Evolutionary conservation across 1,284 basidiomycete species (phyloP).

Genomic region (Boletus sp.): DNA sequence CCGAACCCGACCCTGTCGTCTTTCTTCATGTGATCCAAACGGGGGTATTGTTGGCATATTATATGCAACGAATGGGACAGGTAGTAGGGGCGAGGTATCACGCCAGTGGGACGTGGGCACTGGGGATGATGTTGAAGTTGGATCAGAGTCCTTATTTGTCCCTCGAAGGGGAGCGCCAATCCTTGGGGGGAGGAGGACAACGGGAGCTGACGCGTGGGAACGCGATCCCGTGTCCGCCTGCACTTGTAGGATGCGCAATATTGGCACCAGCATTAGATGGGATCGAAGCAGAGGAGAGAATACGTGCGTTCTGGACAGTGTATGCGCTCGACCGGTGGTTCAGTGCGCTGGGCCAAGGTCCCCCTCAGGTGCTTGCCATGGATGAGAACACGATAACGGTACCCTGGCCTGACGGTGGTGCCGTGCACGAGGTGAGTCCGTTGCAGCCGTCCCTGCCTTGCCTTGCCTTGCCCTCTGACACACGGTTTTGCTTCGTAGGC

Average conservation of each 20-base stretch:
- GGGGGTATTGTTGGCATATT: slow-evolving; percentile 42
- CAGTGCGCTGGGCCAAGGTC: slow-evolving; percentile 33
- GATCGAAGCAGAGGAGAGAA: slow-evolving; percentile 45
- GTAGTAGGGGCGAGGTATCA: slow-evolving; percentile 43
- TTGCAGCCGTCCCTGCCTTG: background rate
- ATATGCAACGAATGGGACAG: slow-evolving; percentile 41
- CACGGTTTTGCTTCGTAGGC: background rate
- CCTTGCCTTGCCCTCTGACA: background rate
- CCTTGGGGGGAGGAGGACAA: background rate
- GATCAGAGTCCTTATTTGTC: slow-evolving; percentile 25
- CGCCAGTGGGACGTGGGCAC: slow-evolving; percentile 37
- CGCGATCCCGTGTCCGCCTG: background rate
- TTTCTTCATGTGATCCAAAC: slow-evolving; percentile 47
- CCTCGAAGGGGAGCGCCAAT: background rate
- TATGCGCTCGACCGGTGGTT: slow-evolving; percentile 41
- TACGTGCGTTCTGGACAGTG: slow-evolving; percentile 46
- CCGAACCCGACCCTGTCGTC: slow-evolving; percentile 24
- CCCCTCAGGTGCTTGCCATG: slow-evolving; percentile 16
- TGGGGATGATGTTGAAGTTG: slow-evolving; percentile 36
- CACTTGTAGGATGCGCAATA: slow-evolving; percentile 12
- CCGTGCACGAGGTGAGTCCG: slow-evolving; percentile 3
- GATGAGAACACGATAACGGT: slow-evolving; percentile 35
- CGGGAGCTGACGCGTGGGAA: background rate
- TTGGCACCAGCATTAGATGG: slow-evolving; percentile 37
- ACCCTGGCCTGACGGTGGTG: slow-evolving; percentile 38